Conservation (phyloP, 495 filamentous ascomycete genomes). For the Niebla homalea region DNA sequence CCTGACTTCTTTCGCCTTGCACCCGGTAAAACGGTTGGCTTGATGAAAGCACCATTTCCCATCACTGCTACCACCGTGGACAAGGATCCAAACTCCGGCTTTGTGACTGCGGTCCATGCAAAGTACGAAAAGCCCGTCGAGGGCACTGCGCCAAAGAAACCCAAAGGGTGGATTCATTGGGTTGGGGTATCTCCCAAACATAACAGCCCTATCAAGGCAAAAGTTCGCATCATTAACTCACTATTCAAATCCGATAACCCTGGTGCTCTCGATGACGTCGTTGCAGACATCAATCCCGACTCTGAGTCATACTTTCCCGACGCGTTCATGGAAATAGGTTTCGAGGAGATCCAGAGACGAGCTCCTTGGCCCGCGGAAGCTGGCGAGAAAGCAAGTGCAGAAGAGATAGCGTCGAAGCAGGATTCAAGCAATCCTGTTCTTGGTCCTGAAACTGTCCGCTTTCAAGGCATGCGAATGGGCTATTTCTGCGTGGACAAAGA, state of each 20-base stretch:
- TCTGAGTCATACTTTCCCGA: constrained; percentile 65
- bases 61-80: constrained; percentile 67
- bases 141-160: constrained; percentile 47
- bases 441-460: constrained; percentile 63
- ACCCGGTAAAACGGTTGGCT: constrained; percentile 76
- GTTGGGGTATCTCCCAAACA: constrained; percentile 47
- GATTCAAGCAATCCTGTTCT: neutral
- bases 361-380: constrained; percentile 65
- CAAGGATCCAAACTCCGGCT: constrained; percentile 54
- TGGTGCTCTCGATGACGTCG: constrained; percentile 54
- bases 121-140: constrained; percentile 41
- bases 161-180: constrained; percentile 90
- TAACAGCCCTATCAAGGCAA: constrained; percentile 55
- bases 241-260: constrained; percentile 84
- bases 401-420: neutral
- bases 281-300: constrained; percentile 74
- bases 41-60: constrained; percentile 70
- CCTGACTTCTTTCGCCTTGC: constrained; percentile 89
- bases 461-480: constrained; percentile 83
- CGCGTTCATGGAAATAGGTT: constrained; percentile 74
- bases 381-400: constrained; percentile 10
- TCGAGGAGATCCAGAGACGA: constrained; percentile 59
- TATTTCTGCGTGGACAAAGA: constrained; percentile 82
- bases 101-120: constrained; percentile 56
- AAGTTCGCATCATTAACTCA: constrained; percentile 65